Conservation (phyloP, 768 basidiomycete genomes). For the Sporobolomyces phaffii region DNA sequence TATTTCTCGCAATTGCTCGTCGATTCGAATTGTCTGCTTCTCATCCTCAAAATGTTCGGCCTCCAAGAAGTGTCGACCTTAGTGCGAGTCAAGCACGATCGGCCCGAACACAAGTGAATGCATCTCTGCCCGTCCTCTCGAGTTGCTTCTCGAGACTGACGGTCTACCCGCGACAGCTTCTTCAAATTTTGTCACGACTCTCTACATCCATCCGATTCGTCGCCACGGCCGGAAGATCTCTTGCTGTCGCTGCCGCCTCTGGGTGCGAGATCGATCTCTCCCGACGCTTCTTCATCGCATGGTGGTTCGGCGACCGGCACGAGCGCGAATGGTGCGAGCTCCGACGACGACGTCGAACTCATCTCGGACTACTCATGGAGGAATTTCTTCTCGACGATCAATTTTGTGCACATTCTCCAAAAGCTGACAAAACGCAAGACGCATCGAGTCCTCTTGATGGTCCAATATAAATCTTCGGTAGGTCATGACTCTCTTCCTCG, state of each 20-base stretch:
- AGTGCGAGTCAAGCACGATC: conserved; percentile 82
- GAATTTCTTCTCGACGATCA: conserved; percentile 95
- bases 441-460: conserved; percentile 89
- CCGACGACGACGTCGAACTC: conserved; percentile 78
- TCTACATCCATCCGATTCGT: conserved; percentile 60
- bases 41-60: conserved; percentile 98
- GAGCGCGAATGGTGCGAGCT: not conserved
- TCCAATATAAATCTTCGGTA: conserved; percentile 98
- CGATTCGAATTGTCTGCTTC: conserved; percentile 85
- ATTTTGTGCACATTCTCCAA: conserved; percentile 96
- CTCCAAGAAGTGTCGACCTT: conserved; percentile 78
- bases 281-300: not conserved
- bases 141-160: not conserved
- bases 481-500: conserved; percentile 44
- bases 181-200: conserved; percentile 86
- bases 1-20: conserved; percentile 91
- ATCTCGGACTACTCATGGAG: conserved; percentile 93
- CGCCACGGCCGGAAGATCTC: conserved; percentile 59
- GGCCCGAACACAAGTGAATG: conserved; percentile 47
- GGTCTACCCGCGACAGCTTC: conserved; percentile 60
- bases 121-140: not conserved
- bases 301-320: not conserved
- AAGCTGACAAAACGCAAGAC: conserved; percentile 91
- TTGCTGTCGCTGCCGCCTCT: conserved; percentile 57
- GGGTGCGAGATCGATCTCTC: conserved; percentile 4